Conservation (phyloP, 305 asterid species). For the Solanum hybrid region DNA sequence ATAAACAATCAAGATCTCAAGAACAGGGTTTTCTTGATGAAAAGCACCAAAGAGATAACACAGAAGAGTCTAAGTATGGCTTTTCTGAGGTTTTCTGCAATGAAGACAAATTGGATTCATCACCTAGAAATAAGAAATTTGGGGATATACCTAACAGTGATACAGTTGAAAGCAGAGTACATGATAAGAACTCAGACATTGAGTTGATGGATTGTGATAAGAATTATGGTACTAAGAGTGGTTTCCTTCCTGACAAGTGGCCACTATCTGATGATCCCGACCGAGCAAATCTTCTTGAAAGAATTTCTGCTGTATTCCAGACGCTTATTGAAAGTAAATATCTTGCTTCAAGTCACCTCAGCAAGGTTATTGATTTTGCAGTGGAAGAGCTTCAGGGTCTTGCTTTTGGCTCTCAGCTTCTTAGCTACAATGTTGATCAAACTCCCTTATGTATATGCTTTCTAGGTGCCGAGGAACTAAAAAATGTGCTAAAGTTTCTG, state of each 20-base stretch:
- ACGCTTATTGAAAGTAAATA: slow-evolving; percentile 58
- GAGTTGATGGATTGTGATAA: slow-evolving; percentile 88
- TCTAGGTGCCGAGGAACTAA: slow-evolving; percentile 66
- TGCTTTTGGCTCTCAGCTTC: slow-evolving; percentile 62
- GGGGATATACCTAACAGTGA: slow-evolving; percentile 32
- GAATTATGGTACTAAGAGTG: slow-evolving; percentile 40
- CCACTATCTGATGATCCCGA: slow-evolving; percentile 77
- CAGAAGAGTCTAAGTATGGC: slow-evolving; percentile 19
- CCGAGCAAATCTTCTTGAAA: slow-evolving; percentile 72
- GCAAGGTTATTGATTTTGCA: slow-evolving; percentile 78
- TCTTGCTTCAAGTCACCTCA: slow-evolving; percentile 74
- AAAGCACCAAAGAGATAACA: slow-evolving; percentile 24
- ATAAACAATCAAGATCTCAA: slow-evolving; percentile 35
- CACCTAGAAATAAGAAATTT: slow-evolving; percentile 35
- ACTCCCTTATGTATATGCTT: slow-evolving; percentile 76
- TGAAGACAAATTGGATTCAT: slow-evolving; percentile 55
- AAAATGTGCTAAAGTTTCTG: slow-evolving; percentile 63
- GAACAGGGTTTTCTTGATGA: slow-evolving; percentile 38
- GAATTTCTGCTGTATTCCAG: slow-evolving; percentile 51
- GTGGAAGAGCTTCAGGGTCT: slow-evolving; percentile 76
- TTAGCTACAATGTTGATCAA: slow-evolving; percentile 51
- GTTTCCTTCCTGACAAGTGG: slow-evolving; percentile 48
- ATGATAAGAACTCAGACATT: slow-evolving; percentile 36
- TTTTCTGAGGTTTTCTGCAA: slow-evolving; percentile 37
- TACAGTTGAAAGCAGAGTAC: slow-evolving; percentile 35